phyloP scores from a whole-genome alignment of 148 eudicot species.

The Oxyria digyna region DNA sequence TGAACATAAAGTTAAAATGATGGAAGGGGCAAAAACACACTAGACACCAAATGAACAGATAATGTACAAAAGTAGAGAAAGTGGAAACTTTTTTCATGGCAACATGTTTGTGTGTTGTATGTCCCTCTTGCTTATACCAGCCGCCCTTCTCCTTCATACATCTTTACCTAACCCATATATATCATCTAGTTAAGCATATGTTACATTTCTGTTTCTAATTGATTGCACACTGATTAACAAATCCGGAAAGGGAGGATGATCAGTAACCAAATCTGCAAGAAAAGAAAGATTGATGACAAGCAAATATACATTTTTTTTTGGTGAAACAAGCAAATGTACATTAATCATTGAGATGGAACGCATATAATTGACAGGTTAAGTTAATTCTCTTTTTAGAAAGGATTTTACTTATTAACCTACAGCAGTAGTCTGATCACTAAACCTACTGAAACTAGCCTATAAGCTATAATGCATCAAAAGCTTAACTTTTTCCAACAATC shows the following conservation, averaged over 20 bases:
- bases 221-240: neutral
- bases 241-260: neutral
- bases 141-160: neutral
- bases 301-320: neutral
- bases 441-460: neutral
- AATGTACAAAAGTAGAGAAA: conserved; percentile 1
- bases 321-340: neutral
- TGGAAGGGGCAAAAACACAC: neutral
- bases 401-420: neutral
- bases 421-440: neutral
- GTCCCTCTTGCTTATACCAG: neutral
- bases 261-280: neutral
- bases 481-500: conserved; percentile 1
- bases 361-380: neutral
- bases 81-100: conserved; percentile 6
- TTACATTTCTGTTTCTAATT: no score
- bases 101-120: neutral
- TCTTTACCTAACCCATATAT: neutral
- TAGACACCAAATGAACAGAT: neutral
- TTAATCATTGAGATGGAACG: conserved; percentile 2
- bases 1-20: no score
- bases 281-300: neutral
- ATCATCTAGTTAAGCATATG: no score
- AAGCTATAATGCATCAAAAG: neutral
- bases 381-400: neutral